Conservation (phyloP, 495 filamentous ascomycete species). For the Penicillium daleae region DNA sequence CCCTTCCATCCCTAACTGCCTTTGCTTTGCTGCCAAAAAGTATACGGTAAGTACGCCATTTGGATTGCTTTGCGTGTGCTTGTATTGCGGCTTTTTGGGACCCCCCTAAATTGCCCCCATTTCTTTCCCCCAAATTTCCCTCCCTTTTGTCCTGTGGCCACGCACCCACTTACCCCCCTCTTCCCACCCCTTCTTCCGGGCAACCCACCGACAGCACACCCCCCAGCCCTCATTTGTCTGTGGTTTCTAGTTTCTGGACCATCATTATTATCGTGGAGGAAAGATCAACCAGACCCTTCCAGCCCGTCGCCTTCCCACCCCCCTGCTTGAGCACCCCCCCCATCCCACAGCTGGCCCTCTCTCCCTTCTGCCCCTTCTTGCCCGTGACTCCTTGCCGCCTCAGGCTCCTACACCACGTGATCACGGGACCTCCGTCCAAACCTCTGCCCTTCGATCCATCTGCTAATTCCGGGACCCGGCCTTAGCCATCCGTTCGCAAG, state of each 20-base stretch:
- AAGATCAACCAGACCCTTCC: constrained; percentile 23
- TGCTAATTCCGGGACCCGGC: constrained; percentile 48
- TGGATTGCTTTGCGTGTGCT: constrained; percentile 20
- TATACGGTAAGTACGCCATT: constrained; percentile 24
- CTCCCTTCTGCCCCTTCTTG: constrained; percentile 6
- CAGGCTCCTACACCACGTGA: constrained; percentile 46
- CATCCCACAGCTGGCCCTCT: neutral
- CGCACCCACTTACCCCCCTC: constrained; percentile 34
- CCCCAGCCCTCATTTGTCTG: constrained; percentile 28
- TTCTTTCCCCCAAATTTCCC: constrained; percentile 13
- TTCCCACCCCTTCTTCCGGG: constrained; percentile 20
- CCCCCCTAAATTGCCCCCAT: constrained; percentile 3
- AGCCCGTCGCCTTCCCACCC: constrained; percentile 4
- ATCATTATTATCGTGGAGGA: constrained; percentile 22
- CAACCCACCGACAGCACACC: constrained; percentile 21
- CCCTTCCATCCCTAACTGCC: constrained; percentile 26
- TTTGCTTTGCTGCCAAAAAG: constrained; percentile 14
- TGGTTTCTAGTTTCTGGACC: constrained; percentile 21
- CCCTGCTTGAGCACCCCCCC: constrained; percentile 11
- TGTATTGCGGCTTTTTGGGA: constrained; percentile 19
- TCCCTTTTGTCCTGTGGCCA: constrained; percentile 38
- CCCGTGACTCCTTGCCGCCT: constrained; percentile 24
- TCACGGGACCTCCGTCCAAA: constrained; percentile 27
- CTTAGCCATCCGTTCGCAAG: constrained; percentile 48
- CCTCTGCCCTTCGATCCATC: constrained; percentile 40